Evolutionary conservation across 2,329 filamentous ascomycete species (phyloP).

Genomic region (Cercospora sp.): DNA sequence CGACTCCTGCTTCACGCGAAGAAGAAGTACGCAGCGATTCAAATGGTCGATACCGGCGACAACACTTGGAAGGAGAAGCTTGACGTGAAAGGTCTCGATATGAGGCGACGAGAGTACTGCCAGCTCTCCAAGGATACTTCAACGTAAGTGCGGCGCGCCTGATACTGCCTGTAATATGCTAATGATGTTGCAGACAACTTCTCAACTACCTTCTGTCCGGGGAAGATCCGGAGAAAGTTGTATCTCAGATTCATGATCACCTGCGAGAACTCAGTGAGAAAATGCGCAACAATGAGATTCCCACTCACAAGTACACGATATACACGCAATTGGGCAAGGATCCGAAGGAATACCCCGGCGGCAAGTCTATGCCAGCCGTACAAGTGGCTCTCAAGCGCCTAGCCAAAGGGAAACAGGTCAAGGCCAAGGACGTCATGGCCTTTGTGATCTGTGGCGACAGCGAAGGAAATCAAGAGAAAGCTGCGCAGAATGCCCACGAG

Average conservation of each 20-base stretch:
- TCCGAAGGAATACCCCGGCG: slow-evolving; percentile 91
- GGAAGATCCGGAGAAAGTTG: slow-evolving; percentile 82
- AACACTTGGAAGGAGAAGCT: slow-evolving; percentile 92
- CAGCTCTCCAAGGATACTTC: slow-evolving; percentile 94
- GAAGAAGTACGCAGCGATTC: slow-evolving; percentile 99
- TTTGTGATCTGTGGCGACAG: slow-evolving; percentile 81
- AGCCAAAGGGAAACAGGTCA: slow-evolving; percentile 80
- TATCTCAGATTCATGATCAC: slow-evolving; percentile 91
- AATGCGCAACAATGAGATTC: slow-evolving; percentile 79
- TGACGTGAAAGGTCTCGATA: slow-evolving; percentile 97
- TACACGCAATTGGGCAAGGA: slow-evolving; percentile 96
- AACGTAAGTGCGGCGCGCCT: slow-evolving; percentile 44
- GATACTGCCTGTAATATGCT: slow-evolving; percentile 5
- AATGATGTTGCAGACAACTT: slow-evolving; percentile 57
- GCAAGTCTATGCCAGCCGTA: slow-evolving; percentile 92
- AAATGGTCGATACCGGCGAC: slow-evolving; percentile 76
- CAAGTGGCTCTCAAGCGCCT: slow-evolving; percentile 91
- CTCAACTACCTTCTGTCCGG: slow-evolving; percentile 94
- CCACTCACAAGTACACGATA: slow-evolving; percentile 88
- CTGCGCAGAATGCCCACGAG: slow-evolving; percentile 86
- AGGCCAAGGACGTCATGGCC: slow-evolving; percentile 92
- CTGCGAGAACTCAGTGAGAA: slow-evolving; percentile 78
- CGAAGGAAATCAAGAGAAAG: slow-evolving; percentile 63
- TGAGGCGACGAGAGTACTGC: slow-evolving; percentile 97
- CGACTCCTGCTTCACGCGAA: slow-evolving; percentile 92